phyloP scores from a whole-genome alignment of 345 rosid genomes.

The Pistacia atlantica region DNA sequence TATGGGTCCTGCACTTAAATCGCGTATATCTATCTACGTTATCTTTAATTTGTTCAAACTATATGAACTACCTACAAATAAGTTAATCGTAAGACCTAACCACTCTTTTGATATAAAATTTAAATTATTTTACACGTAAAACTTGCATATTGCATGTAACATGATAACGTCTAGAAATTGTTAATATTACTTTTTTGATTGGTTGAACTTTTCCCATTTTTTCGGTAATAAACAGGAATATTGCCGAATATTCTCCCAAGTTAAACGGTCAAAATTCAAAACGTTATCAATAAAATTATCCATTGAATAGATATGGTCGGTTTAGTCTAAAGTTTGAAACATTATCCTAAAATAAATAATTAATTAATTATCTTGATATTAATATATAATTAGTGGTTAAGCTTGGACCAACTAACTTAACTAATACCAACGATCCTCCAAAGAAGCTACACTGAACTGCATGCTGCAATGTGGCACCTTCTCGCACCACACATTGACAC shows the following conservation, averaged over 20 bases:
- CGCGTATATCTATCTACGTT: too few species aligned
- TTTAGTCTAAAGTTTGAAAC: not conserved
- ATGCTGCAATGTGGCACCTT: conserved; percentile 12
- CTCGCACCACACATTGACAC: not conserved
- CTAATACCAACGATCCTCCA: conserved; percentile 8
- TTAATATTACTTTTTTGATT: too few species aligned
- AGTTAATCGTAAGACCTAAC: too few species aligned
- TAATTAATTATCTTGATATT: not conserved
- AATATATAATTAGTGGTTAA: not conserved
- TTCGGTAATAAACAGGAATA: too few species aligned
- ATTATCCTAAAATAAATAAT: not conserved
- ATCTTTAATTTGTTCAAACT: too few species aligned
- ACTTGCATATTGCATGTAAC: too few species aligned
- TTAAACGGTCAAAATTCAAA: not conserved
- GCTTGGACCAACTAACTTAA: conserved; percentile 25
- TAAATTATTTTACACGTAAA: too few species aligned
- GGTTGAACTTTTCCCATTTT: too few species aligned
- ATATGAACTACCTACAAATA: too few species aligned
- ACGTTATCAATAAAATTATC: conserved; percentile 13
- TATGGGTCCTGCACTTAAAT: too few species aligned
- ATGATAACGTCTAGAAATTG: too few species aligned
- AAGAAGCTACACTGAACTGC: not conserved
- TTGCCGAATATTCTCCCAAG: not conserved
- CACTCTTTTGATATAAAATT: too few species aligned
- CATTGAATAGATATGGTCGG: not conserved